Conservation (phyloP, 352 stramenopile species). For the Phytophthora kernoviae region DNA sequence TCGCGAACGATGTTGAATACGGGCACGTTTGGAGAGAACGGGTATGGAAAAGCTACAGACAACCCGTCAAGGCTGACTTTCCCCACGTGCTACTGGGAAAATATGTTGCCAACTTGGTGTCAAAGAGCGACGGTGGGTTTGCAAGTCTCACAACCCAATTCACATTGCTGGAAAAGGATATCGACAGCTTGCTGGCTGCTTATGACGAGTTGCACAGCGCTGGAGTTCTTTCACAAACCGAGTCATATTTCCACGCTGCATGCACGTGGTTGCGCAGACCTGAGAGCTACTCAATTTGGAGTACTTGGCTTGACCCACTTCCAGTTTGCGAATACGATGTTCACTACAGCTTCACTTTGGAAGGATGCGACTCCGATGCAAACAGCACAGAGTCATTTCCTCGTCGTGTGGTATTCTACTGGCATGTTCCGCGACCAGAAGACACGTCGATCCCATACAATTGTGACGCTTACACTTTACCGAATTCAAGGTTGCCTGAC, state of each 20-base stretch:
- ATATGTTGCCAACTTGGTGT: slow-evolving; percentile 29
- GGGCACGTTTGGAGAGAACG: slow-evolving; percentile 49
- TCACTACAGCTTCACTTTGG: slow-evolving; percentile 38
- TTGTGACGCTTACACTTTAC: slow-evolving; percentile 36
- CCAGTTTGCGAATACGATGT: slow-evolving; percentile 38
- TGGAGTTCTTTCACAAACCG: slow-evolving; percentile 13
- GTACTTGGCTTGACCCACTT: slow-evolving; percentile 38
- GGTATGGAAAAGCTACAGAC: slow-evolving; percentile 43
- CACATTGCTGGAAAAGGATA: slow-evolving; percentile 21
- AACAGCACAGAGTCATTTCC: slow-evolving; percentile 26
- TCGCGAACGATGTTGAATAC: slow-evolving; percentile 28
- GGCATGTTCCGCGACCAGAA: slow-evolving; percentile 36
- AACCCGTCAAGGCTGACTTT: slow-evolving; percentile 55
- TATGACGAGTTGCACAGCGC: slow-evolving; percentile 7
- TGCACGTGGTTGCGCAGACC: slow-evolving; percentile 47
- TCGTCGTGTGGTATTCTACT: slow-evolving; percentile 36
- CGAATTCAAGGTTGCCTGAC: slow-evolving; percentile 16
- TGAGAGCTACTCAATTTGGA: slow-evolving; percentile 48
- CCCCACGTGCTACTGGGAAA: slow-evolving; percentile 40
- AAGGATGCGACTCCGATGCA: slow-evolving; percentile 24
- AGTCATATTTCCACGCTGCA: slow-evolving; percentile 39
- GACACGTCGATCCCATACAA: slow-evolving; percentile 45
- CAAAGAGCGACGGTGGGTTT: slow-evolving; percentile 19
- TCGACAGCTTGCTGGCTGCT: slow-evolving; percentile 23
- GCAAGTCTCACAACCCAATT: slow-evolving; percentile 25